Evolutionary conservation across 306 rosid genomes (phyloP).

Genomic region (Malus orientalis): DNA sequence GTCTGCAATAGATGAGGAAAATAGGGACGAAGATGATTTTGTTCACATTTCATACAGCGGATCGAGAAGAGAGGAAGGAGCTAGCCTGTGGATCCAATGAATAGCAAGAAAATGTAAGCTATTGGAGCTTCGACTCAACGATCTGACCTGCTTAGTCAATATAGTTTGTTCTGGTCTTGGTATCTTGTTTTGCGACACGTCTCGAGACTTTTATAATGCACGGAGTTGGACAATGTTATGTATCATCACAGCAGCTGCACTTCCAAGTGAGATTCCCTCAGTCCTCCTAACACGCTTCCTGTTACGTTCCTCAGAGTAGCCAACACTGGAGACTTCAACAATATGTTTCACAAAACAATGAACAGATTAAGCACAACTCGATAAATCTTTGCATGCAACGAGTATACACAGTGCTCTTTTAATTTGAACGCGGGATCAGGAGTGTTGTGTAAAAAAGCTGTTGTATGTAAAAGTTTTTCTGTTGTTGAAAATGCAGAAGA

Average conservation of each 20-base stretch:
- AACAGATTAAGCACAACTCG: background rate
- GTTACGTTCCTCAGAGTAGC: background rate
- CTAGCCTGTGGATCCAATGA: too few relatives aligned
- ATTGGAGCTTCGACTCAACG: too few relatives aligned
- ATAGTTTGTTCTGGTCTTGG: too few relatives aligned
- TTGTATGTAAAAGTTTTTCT: too few relatives aligned
- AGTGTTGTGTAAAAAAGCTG: too few relatives aligned
- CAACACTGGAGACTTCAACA: background rate
- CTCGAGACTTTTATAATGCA: too few relatives aligned
- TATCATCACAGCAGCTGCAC: conserved; percentile 18
- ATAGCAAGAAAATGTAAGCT: too few relatives aligned
- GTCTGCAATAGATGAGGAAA: background rate
- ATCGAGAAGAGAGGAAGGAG: background rate
- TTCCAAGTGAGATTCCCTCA: conserved; percentile 18
- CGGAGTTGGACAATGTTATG: too few relatives aligned
- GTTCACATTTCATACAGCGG: background rate
- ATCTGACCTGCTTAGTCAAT: too few relatives aligned
- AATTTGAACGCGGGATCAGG: too few relatives aligned
- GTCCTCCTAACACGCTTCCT: conserved; percentile 20
- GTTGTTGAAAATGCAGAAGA: too few relatives aligned
- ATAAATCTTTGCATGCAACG: background rate
- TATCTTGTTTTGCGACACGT: background rate
- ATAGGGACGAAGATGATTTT: background rate
- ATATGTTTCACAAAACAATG: background rate
- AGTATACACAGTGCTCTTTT: background rate